A percentile compares a stretch with the other conserved stretches of the same genome.
Conservation (phyloP, 2,329 filamentous ascomycete genomes). For the Fusarium illudens region DNA sequence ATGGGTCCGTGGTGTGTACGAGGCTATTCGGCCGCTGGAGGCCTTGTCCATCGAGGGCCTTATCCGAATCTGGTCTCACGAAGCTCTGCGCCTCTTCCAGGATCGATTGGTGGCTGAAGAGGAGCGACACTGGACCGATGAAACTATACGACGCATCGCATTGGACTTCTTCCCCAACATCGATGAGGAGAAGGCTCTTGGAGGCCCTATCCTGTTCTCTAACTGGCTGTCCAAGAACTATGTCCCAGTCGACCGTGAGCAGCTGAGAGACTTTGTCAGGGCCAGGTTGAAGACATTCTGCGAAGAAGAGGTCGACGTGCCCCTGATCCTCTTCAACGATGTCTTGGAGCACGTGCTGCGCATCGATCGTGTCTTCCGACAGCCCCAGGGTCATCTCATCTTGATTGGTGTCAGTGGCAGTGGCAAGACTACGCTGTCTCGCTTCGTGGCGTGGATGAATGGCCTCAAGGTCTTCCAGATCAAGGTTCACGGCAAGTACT, state of each 20-base stretch:
- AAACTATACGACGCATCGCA: constrained; percentile 85
- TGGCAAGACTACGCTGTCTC: constrained; percentile 96
- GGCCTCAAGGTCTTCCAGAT: constrained; percentile 99
- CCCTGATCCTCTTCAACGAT: constrained; percentile 98
- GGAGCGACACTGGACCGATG: constrained; percentile 93
- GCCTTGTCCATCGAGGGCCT: constrained; percentile 87
- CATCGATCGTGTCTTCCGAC: constrained; percentile 97
- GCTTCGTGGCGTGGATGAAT: constrained; percentile 99
- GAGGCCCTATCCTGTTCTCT: constrained; percentile 94
- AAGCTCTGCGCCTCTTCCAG: constrained; percentile 94
- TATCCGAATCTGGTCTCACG: constrained; percentile 97
- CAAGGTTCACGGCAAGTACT: constrained; percentile 99
- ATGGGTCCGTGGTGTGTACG: constrained; percentile 97
- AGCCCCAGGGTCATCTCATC: constrained; percentile 97
- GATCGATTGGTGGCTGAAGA: constrained; percentile 95
- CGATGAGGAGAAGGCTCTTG: constrained; percentile 86
- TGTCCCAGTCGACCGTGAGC: constrained; percentile 92
- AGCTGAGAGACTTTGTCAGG: constrained; percentile 96
- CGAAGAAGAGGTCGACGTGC: constrained; percentile 98
- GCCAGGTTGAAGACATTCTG: constrained; percentile 97
- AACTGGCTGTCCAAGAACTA: constrained; percentile 99
- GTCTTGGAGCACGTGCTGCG: constrained; percentile 97
- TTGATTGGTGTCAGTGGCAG: constrained; percentile 98
- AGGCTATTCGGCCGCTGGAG: constrained; percentile 93
- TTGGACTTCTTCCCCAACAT: constrained; percentile 95